Evolutionary conservation across 768 basidiomycete genomes (phyloP).

Genomic region (Tricholoma matsutake): DNA sequence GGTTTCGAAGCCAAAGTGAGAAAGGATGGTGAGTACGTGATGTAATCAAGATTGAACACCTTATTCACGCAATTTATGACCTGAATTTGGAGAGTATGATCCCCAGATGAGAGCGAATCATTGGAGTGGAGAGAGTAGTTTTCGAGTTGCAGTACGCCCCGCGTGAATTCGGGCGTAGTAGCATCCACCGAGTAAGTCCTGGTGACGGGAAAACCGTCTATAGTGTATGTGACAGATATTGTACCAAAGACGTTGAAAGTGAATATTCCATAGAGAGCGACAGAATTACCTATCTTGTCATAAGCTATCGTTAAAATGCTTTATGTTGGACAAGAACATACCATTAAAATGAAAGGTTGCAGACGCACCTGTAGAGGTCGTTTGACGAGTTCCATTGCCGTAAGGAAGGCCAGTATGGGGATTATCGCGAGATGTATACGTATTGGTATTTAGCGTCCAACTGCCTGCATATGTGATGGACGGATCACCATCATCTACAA

Average conservation of each 20-base stretch:
- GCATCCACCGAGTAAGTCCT: not conserved
- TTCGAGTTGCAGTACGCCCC: not conserved
- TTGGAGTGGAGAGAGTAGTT: not conserved
- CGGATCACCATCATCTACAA: conserved; percentile 22
- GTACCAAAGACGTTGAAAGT: not conserved
- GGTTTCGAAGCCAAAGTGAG: conserved; percentile 2
- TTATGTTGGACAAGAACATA: conserved; percentile 5
- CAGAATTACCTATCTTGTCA: not conserved
- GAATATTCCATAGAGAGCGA: not conserved
- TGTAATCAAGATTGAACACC: conserved; percentile 5
- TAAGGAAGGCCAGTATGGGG: conserved; percentile 19
- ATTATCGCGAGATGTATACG: conserved; percentile 9
- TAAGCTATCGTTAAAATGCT: not conserved
- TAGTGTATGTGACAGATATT: not conserved
- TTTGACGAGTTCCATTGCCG: conserved; percentile 25
- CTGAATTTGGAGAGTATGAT: conserved; percentile 6
- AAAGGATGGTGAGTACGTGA: conserved; percentile 8
- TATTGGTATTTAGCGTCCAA: conserved; percentile 13
- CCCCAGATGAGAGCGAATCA: not conserved
- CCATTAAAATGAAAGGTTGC: conserved; percentile 29
- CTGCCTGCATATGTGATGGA: conserved; percentile 15
- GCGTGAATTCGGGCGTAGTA: not conserved
- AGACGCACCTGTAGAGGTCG: conserved; percentile 14
- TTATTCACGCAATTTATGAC: not conserved
- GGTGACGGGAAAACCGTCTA: not conserved